phyloP scores from a whole-genome alignment of 2,329 filamentous ascomycete species.

The Neurospora crassa region DNA sequence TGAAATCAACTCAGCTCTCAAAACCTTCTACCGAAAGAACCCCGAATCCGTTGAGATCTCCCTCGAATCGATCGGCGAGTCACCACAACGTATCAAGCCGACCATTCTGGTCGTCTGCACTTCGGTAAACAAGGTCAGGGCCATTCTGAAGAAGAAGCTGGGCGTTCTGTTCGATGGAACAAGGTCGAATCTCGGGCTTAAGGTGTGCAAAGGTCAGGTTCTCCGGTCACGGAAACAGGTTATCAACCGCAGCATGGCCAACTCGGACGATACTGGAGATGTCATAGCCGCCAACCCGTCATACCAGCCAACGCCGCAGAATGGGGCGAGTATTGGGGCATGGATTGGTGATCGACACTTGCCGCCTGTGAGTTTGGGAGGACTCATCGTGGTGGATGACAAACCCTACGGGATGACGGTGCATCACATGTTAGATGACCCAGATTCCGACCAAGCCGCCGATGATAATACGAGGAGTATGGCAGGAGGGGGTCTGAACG shows the following conservation, averaged over 20 bases:
- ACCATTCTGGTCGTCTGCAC: slow-evolving; percentile 71
- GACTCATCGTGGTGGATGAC: slow-evolving; percentile 75
- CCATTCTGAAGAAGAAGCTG: slow-evolving; percentile 60
- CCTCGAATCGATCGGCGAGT: slow-evolving; percentile 64
- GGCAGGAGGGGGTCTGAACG: slow-evolving; percentile 25
- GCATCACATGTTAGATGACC: slow-evolving; percentile 86
- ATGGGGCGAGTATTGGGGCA: slow-evolving; percentile 87
- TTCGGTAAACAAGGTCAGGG: slow-evolving; percentile 62
- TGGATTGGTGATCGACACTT: slow-evolving; percentile 79
- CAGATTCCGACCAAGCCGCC: slow-evolving; percentile 29
- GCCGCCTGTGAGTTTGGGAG: slow-evolving; percentile 84
- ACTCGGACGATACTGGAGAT: slow-evolving; percentile 25
- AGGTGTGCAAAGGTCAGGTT: slow-evolving; percentile 62
- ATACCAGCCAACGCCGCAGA: slow-evolving; percentile 69
- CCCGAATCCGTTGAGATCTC: slow-evolving; percentile 72
- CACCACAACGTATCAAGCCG: slow-evolving; percentile 53
- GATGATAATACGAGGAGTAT: slow-evolving; percentile 25
- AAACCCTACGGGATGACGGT: slow-evolving; percentile 90
- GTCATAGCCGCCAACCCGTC: slow-evolving; percentile 53
- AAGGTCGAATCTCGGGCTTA: slow-evolving; percentile 49
- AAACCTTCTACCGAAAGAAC: slow-evolving; percentile 62
- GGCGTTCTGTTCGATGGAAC: slow-evolving; percentile 54
- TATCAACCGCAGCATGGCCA: slow-evolving; percentile 30
- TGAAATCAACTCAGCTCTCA: slow-evolving; percentile 61
- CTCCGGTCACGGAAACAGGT: slow-evolving; percentile 46